Base-by-base conservation (phyloP, 441 rosid species). In the Oxalis stricta region DNA sequence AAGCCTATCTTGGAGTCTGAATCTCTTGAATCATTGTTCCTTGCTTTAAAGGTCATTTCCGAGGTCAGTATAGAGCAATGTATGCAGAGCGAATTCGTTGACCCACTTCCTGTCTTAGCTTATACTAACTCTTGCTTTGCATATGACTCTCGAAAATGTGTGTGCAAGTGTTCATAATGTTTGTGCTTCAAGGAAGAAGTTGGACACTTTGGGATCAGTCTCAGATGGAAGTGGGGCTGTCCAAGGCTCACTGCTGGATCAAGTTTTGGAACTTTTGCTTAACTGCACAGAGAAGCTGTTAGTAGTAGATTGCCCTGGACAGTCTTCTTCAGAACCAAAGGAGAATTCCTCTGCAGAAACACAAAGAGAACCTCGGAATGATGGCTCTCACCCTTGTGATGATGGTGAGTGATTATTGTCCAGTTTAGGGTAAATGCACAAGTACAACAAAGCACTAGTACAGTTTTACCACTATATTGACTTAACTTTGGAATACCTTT, bases 21-120 rank as follows among this genome's bases (percentile, higher is more conserved):
- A 44, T 41, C 50, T 66, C 64, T 77, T 40, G 95, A 81, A 44
- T 57, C 47, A 13, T 32, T 63, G 33, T 51, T 76, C 38, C 46
- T 49, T 47, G 76, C 91, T 67, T 58, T 91, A 30, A 83, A 75
- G 61, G 81, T 73, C 33, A 64, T 91, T 65, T 71, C 95, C 8
- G 85, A 79, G 68, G 74, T 62, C 68, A 75, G 91, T 66, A 68
- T 91, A 48, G 47, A 65, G 52, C 94, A 86, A 42, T 71, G 81
- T 18, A 28, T 58, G 60, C 26, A 48, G 41, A 56, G 55, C 44
- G 72, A 63, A 23, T 77, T 55, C 57, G 68, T 81, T 84, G 86
- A 80, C 44, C 52, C 59, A 34, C 57, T 55, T 66, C 96, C 95
- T 62, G 66, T 83, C 48, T 32, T 69, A 56, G 84, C 96, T 41